Conservation (phyloP, 768 basidiomycete genomes). For the Clathrus columnatus region DNA sequence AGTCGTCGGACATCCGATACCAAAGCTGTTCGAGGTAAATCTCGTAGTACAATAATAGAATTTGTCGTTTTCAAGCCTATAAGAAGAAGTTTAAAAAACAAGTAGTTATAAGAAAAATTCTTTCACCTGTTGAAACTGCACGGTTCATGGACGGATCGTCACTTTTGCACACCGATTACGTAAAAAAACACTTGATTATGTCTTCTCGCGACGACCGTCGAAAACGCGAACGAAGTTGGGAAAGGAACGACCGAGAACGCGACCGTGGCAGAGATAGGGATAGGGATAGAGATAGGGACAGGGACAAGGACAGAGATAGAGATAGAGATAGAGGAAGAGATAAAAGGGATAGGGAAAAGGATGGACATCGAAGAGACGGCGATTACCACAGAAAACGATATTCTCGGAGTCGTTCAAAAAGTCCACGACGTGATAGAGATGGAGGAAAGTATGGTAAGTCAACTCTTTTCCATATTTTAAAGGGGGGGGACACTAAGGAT, state of each 20-base stretch:
- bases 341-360: constrained; percentile 27
- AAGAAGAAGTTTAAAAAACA: too few species aligned
- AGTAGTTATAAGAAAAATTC: too few species aligned
- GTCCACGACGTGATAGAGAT: constrained; percentile 14
- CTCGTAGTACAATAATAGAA: constrained; percentile 23
- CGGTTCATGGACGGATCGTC: not conserved
- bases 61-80: too few species aligned
- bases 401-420: constrained; percentile 10
- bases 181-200: constrained; percentile 28
- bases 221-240: constrained; percentile 58
- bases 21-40: constrained; percentile 44
- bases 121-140: not conserved
- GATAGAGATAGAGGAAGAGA: constrained; percentile 32
- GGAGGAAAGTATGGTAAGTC: constrained; percentile 5
- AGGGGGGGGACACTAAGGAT: not conserved
- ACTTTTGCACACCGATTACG: not conserved
- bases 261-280: constrained; percentile 57
- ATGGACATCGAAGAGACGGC: constrained; percentile 23
- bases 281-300: constrained; percentile 23
- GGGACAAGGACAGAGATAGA: constrained; percentile 37
- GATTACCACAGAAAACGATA: constrained; percentile 20
- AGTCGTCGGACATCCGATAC: constrained; percentile 42
- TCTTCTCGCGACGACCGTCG: constrained; percentile 48
- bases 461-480: not conserved
- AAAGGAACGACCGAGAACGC: constrained; percentile 43